phyloP scores from a whole-genome alignment of 2,329 filamentous ascomycete genomes.

The Pseudofabraea citricarpa region DNA sequence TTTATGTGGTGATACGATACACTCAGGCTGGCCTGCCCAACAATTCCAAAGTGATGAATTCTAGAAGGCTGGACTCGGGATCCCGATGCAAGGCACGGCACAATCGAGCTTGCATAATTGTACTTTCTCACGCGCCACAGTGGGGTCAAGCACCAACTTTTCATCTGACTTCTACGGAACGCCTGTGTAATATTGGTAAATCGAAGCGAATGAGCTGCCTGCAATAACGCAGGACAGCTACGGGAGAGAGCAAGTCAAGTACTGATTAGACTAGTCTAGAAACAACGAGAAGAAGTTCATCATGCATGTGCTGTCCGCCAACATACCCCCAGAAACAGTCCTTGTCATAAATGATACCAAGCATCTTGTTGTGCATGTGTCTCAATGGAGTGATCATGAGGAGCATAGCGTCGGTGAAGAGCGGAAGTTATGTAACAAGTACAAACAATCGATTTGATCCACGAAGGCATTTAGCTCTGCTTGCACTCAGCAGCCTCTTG shows the following conservation, averaged over 20 bases:
- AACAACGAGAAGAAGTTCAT: constrained; percentile 14
- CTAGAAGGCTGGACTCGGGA: no score
- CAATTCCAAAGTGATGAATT: no score
- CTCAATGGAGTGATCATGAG: not conserved
- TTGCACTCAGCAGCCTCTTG: constrained; percentile 95
- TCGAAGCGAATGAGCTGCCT: not conserved
- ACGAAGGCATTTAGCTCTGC: constrained; percentile 62
- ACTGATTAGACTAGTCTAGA: constrained; percentile 28
- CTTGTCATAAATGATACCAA: not conserved
- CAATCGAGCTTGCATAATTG: no score
- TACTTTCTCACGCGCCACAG: no score
- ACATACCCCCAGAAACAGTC: not conserved
- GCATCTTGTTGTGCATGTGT: not conserved
- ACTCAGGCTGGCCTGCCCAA: no score
- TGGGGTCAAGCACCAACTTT: not conserved
- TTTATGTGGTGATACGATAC: no score
- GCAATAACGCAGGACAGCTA: not conserved
- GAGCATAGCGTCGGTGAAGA: constrained; percentile 4
- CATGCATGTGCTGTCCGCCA: constrained; percentile 7
- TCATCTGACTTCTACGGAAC: not conserved
- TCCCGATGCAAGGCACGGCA: no score
- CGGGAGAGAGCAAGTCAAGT: constrained; percentile 11
- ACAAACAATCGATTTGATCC: not conserved
- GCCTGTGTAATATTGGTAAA: not conserved
- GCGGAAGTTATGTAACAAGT: not conserved